phyloP scores from a whole-genome alignment of 495 filamentous ascomycete species.

The Pyronema omphalodes region DNA sequence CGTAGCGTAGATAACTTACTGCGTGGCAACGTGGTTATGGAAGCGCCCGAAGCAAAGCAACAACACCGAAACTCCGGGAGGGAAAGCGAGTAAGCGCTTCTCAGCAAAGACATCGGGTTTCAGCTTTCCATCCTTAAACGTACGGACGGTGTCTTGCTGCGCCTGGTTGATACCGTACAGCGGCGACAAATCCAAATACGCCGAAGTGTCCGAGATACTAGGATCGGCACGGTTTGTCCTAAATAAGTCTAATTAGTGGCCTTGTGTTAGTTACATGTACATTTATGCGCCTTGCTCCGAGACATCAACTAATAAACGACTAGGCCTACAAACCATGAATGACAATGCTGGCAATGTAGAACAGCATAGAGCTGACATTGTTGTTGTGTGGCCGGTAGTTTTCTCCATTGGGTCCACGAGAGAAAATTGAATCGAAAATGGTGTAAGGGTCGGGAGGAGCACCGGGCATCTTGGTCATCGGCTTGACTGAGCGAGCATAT shows the following conservation, averaged over 20 bases:
- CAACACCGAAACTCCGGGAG: conserved; percentile 60
- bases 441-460: conserved; percentile 55
- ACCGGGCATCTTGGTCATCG: conserved; percentile 42
- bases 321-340: conserved; percentile 44
- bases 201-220: conserved; percentile 53
- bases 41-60: conserved; percentile 62
- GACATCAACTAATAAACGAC: not conserved
- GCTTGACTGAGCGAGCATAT: conserved; percentile 56
- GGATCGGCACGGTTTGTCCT: conserved; percentile 39
- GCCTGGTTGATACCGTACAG: conserved; percentile 67
- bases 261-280: conserved; percentile 23
- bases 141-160: conserved; percentile 58
- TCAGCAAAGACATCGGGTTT: conserved; percentile 71
- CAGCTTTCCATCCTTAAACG: conserved; percentile 63
- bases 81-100: conserved; percentile 60
- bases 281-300: not conserved
- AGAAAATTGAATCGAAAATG: conserved; percentile 61
- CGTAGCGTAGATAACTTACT: conserved; percentile 27
- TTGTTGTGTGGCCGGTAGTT: conserved; percentile 49
- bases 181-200: conserved; percentile 68
- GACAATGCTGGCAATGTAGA: conserved; percentile 77
- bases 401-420: conserved; percentile 31
- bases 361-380: conserved; percentile 71
- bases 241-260: conserved; percentile 34
- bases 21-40: conserved; percentile 56